Evolutionary conservation across 306 rosid genomes (phyloP), one percentile per base, ranked within the genome.

Genomic region (Geum urbanum): DNA sequence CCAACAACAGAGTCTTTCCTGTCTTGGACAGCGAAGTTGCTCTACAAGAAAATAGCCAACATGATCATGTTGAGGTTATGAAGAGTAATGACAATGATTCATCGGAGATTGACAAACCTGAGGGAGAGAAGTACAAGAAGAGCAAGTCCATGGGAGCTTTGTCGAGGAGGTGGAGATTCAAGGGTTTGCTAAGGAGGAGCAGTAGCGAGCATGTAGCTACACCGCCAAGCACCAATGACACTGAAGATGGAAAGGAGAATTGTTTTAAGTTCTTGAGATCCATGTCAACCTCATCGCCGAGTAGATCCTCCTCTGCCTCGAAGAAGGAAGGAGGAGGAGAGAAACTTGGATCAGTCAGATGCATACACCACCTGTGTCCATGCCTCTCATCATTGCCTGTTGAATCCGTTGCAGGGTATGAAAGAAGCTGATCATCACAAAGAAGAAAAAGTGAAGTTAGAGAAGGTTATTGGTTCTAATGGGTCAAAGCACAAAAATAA

Each of bases 81-180:
- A 54, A 20, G 59, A 5, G 22, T 9, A 7, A 8, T 20, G 60
- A 9, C 22, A 7, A 9, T 54, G 22, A 32, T 20, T 22, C 61
- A 22, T 55, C 61, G 37, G 7, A 22, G 7, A 7, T 55, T 9
- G 16, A 22, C 0, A 55, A 55, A 4, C 0, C 16, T 0, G 62
- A 24, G 62, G 40, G 40, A 12, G n/a, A 4, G 4, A 56, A 56
- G 62, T 56, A 56, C 62, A 56, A 24, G 61, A 55, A 55, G 62
- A 56, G 62, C 62, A 56, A 56, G n/a, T 56, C 61, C 62, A 56
- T 39, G 12, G 40, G 62, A 56, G 5, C n/a, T 24, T 24, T 24
- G 40, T 56, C 8, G n/a, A 12, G 7, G n/a, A 8, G 62, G 40
- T 56, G 62, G 62, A 56, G 62, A 24, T 24, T 56, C 8, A 56